Evolutionary conservation across 1,139 yeast species (phyloP).

Genomic region (Sugiyamaella xylanicola): DNA sequence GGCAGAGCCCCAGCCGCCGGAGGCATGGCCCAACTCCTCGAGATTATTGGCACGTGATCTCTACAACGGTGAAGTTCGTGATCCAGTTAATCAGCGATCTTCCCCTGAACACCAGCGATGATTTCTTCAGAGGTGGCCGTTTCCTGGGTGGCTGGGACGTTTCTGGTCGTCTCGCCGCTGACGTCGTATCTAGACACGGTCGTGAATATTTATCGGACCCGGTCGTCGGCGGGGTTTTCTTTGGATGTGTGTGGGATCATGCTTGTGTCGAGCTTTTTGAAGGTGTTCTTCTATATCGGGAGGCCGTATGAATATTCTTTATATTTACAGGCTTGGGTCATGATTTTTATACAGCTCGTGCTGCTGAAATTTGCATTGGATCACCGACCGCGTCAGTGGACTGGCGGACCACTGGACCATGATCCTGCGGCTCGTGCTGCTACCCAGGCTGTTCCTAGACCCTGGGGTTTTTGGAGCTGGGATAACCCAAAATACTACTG

Average conservation of each 20-base stretch:
- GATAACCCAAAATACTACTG: slow-evolving; percentile 60
- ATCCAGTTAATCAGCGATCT: background rate
- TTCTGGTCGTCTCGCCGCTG: slow-evolving; percentile 62
- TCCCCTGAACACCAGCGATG: slow-evolving; percentile 10
- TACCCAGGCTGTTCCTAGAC: slow-evolving; percentile 43
- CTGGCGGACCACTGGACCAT: slow-evolving; percentile 26
- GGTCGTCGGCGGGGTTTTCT: slow-evolving; percentile 77
- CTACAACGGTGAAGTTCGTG: background rate
- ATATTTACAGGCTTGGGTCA: slow-evolving; percentile 72
- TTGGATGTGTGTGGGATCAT: slow-evolving; percentile 89
- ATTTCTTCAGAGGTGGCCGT: slow-evolving; percentile 4
- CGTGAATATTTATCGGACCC: slow-evolving; percentile 60
- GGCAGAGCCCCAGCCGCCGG: too few species aligned
- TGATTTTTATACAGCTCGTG: slow-evolving; percentile 72
- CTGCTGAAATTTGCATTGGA: slow-evolving; percentile 63
- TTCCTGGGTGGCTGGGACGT: slow-evolving; percentile 30
- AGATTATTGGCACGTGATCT: background rate
- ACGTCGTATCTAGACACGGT: slow-evolving; percentile 86
- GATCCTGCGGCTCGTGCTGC: slow-evolving; percentile 9
- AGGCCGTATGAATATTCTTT: slow-evolving; percentile 78
- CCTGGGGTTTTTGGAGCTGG: slow-evolving; percentile 87
- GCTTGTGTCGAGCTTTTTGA: slow-evolving; percentile 73
- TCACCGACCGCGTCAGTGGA: slow-evolving; percentile 51
- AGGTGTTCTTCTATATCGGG: slow-evolving; percentile 75
- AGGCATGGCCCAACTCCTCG: too few species aligned